Evolutionary conservation across 2,329 filamentous ascomycete species (phyloP), one percentile per base, ranked within the genome.

Genomic region (Ophiostoma pallidulum): DNA sequence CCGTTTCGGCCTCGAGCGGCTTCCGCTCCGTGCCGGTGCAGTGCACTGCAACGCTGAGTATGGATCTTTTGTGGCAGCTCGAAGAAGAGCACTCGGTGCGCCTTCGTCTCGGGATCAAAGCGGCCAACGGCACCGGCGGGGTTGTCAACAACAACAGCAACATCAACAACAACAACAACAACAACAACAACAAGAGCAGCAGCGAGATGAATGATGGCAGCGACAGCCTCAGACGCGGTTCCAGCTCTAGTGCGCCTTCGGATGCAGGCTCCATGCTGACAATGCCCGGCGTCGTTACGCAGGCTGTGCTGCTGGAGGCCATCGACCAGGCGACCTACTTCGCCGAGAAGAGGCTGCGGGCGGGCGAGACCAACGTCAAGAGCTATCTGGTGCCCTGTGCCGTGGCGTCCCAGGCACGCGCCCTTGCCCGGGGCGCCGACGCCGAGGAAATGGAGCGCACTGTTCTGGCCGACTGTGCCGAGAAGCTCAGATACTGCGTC

Each of bases 311-410:
- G 2, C 32, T 56, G 4, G 47, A 51, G 6, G 47, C 47, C 12
- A n/a, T 56, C 14, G 53, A 56, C 24, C 42, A 45, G 19, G 22
- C 51, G 18, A 39, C 52, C 5, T 33, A 22, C 6, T 52, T 47
- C 13, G 33, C 40, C 13, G 53, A 53, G 43, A 47, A 43, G 26
- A 50, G 54, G 9, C 19, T 56, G 8, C 35, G 32, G 20, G 51
- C 54, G 4, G 54, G 54, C 2, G 73, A 78, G 58, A 77, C 73
- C 0, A 79, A 78, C 47, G 60, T 72, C 18, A 79, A 78, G 52
- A 71, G 71, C 0, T 70, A 70, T 35, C 41, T 79, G 16, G 63
- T 77, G 12, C 51, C 61, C 1, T 57, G 56, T 8, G 54, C 69
- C 12, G 54, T 73, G 1, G 54, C 54, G 5, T 63, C 66, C 0